Conservation (phyloP, 805 yeast species). For the Teunomyces pallodes region DNA sequence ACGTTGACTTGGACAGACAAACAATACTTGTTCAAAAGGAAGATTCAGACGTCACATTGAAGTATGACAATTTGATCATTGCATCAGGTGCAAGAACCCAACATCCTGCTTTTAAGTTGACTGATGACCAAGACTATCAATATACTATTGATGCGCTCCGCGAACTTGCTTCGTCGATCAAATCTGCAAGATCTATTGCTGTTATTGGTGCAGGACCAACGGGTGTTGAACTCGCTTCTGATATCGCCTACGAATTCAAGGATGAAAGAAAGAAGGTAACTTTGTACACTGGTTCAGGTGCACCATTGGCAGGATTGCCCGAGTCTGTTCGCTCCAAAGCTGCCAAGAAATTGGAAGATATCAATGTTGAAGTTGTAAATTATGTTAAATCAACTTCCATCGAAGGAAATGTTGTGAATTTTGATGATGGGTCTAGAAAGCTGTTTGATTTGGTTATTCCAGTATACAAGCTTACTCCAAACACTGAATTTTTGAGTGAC, state of each 20-base stretch:
- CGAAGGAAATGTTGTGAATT: conserved; percentile 10
- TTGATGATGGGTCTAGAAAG: conserved; percentile 15
- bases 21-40: conserved; percentile 12
- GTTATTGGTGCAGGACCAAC: conserved; percentile 36
- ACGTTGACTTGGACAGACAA: conserved; percentile 23
- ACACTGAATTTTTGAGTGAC: conserved; percentile 28
- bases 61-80: conserved; percentile 32
- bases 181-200: conserved; percentile 27
- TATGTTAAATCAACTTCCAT: conserved; percentile 7
- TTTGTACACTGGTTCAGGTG: conserved; percentile 23
- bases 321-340: conserved; percentile 14
- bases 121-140: conserved; percentile 12
- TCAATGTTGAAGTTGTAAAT: conserved; percentile 25
- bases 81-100: conserved; percentile 31
- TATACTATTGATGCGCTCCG: conserved; percentile 14
- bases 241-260: conserved; percentile 23
- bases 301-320: conserved; percentile 15
- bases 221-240: conserved; percentile 39
- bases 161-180: conserved; percentile 14
- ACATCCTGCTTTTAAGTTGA: conserved; percentile 25
- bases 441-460: conserved; percentile 31
- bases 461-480: conserved; percentile 26
- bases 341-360: conserved; percentile 12
- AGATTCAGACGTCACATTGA: conserved; percentile 7
- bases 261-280: conserved; percentile 17